Evolutionary conservation across 2,329 filamentous ascomycete genomes (phyloP), one percentile per base, ranked within the genome.

Genomic region (Cladosporium sp.): DNA sequence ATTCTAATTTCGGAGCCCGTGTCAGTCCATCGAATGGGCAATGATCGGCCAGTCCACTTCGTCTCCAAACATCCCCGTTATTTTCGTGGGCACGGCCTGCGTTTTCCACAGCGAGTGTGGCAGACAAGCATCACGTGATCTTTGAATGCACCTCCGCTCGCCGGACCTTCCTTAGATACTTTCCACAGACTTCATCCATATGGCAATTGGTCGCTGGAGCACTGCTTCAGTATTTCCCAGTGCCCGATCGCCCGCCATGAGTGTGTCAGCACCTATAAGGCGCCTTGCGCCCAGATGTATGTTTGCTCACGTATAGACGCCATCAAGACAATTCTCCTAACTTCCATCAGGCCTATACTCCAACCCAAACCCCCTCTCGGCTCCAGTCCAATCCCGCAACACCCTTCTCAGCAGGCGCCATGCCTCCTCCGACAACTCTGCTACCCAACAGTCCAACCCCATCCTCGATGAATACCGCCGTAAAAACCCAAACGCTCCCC

Each of bases 231-330:
- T 17, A 58, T 39, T 25, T 1, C 19, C 20, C 43, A 47, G 40
- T 25, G 40, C 39, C 52, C 34, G 30, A 50, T 19, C 55, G 37
- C 37, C 52, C 63, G 62, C 64, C 70, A 91, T 90, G 88, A 89
- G 80, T 75, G 74, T 88, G 67, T 82, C 82, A 73, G 76, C 85
- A 70, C 84, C 86, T 66, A 79, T 84, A 67, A 77, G 84, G 77
- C 83, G 82, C 76, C 76, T 88, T 66, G 78, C 82, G 58, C 77
- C 79, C 69, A 78, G 81, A 72, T 84, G 88, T 90, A 80, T 59
- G 79, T 64, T 60, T 36, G 5, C 22, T 3, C 5, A 11, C n/a
- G 15, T 2, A 11, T 8, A 37, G 22, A 55, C 17, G 47, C 51
- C 5, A 40, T 17, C 14, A 38, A 17, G 14, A 42, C 20, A 3